Evolutionary conservation across 2,329 filamentous ascomycete species (phyloP).

Genomic region (Claviceps digitariae): DNA sequence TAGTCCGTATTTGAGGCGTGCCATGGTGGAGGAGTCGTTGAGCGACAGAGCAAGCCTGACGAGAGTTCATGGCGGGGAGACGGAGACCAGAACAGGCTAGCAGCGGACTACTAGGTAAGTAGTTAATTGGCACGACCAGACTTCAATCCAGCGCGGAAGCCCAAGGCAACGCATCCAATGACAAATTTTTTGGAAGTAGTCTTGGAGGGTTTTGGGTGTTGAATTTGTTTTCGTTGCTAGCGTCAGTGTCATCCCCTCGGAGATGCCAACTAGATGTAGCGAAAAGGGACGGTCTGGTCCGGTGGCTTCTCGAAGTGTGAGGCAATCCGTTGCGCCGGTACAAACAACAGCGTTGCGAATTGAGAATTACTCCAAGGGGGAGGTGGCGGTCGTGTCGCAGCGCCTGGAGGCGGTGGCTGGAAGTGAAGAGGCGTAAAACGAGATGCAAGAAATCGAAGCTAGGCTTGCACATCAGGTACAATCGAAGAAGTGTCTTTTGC

Average conservation of each 20-base stretch:
- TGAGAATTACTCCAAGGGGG: not conserved
- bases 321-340: not conserved
- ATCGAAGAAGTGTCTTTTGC: not conserved
- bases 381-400: not conserved
- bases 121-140: not conserved
- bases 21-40: conserved; percentile 5
- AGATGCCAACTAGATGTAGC: not conserved
- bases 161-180: not conserved
- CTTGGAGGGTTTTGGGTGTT: too few species aligned
- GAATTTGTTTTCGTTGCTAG: not conserved
- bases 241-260: not conserved
- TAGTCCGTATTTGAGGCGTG: not conserved
- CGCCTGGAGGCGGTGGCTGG: not conserved
- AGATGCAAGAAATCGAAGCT: not conserved
- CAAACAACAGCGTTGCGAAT: not conserved
- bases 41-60: conserved; percentile 5
- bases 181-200: not conserved
- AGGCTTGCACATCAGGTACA: too few species aligned
- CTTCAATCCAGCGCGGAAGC: not conserved
- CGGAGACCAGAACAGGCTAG: not conserved
- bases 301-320: not conserved
- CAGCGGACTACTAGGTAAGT: not conserved
- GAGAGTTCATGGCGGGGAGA: conserved; percentile 7
- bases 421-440: not conserved
- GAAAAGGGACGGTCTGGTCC: too few species aligned